phyloP scores from a whole-genome alignment of 805 yeast genomes.

The Sungouiozyma intestinalis region DNA sequence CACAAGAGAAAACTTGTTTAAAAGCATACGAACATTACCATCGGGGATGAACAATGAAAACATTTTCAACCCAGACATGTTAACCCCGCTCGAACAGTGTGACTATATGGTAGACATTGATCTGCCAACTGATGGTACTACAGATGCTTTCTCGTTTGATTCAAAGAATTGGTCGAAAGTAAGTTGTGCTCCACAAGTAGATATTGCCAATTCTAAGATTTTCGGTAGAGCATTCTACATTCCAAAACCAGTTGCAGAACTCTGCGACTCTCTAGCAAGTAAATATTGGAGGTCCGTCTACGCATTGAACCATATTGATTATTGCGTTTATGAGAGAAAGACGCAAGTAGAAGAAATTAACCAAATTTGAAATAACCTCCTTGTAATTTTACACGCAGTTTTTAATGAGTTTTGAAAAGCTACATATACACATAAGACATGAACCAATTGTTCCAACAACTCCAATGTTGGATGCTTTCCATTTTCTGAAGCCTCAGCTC shows the following conservation, averaged over 20 bases:
- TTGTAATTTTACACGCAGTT: no score
- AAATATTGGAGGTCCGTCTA: conserved; percentile 15
- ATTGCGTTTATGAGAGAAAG: conserved; percentile 35
- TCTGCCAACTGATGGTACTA: conserved; percentile 35
- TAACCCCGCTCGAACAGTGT: conserved; percentile 43
- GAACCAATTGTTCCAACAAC: no score
- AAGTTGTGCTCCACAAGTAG: conserved; percentile 40
- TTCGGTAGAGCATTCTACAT: conserved; percentile 44
- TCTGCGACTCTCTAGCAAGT: conserved; percentile 12
- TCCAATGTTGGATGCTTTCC: no score
- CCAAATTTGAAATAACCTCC: no score
- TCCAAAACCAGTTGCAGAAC: conserved; percentile 32
- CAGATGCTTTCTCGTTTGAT: conserved; percentile 32
- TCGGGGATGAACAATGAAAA: conserved; percentile 67
- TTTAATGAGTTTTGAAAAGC: no score
- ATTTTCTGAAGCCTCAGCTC: no score
- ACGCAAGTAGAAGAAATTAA: background rate
- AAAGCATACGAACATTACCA: conserved; percentile 42
- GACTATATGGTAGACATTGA: conserved; percentile 61
- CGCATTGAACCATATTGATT: conserved; percentile 37
- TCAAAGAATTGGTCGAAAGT: conserved; percentile 37
- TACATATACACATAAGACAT: no score
- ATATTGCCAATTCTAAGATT: conserved; percentile 44
- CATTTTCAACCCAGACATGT: conserved; percentile 47
- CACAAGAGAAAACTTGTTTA: conserved; percentile 13